Percentiles rank a stretch among this genome's conserved stretches.
Evolutionary conservation across 1,139 yeast species (phyloP).

Genomic region (Arxiozyma telluris): DNA sequence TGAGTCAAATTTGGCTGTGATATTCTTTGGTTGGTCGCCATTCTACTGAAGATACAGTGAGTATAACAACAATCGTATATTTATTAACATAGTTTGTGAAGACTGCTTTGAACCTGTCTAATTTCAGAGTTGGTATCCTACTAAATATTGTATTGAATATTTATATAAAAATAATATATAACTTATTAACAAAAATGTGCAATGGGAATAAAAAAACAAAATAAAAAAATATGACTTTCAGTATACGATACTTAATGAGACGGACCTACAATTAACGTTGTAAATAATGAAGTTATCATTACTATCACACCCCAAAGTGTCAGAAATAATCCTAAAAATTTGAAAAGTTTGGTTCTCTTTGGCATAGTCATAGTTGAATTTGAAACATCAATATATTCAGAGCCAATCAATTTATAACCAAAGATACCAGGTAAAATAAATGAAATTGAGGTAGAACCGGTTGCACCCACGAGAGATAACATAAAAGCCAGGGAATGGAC

Average conservation of each 20-base stretch:
- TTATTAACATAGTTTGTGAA: no score
- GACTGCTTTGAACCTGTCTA: no score
- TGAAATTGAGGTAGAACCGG: constrained; percentile 90
- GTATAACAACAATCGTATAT: not conserved
- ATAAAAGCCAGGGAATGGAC: constrained; percentile 78
- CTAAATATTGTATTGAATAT: not conserved
- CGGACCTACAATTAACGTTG: constrained; percentile 60
- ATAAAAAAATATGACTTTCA: not conserved
- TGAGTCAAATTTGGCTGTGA: constrained; percentile 56
- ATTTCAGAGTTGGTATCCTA: no score
- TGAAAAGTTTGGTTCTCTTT: constrained; percentile 37
- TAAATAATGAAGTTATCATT: constrained; percentile 69
- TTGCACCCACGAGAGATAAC: constrained; percentile 86
- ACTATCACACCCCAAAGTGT: constrained; percentile 70
- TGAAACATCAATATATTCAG: constrained; percentile 30
- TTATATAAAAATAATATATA: not conserved
- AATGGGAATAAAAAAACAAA: not conserved
- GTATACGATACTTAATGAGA: constrained; percentile 7
- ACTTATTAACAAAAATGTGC: not conserved
- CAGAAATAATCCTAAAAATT: constrained; percentile 52
- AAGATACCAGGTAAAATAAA: constrained; percentile 89
- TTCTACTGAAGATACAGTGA: constrained; percentile 27
- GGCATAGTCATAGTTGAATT: constrained; percentile 27
- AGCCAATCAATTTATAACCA: constrained; percentile 59
- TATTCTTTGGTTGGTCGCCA: constrained; percentile 76